These are phyloP conservation scores for Entomophthora muscae DNA, from an alignment of 371 early-diverging fungal genomes.

Conservation along the genomic window DNA sequence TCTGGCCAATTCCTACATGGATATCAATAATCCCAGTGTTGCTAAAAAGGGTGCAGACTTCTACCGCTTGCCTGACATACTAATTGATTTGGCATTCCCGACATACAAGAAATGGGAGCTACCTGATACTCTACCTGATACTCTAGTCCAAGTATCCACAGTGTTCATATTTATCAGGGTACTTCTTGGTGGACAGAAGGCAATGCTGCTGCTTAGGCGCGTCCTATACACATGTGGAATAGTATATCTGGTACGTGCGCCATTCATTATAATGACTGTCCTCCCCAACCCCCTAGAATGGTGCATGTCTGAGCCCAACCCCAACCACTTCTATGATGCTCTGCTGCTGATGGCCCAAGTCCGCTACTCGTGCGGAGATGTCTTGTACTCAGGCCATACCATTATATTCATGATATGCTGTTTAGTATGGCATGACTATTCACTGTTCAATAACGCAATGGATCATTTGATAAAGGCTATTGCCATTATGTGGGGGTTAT, in stretches of 20 bases:
- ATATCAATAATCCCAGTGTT: not conserved
- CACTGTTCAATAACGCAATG: not conserved
- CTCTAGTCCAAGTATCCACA: not conserved
- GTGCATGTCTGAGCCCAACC: not conserved
- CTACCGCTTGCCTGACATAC: not conserved
- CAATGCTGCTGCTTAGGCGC: not conserved
- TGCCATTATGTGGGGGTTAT: not conserved
- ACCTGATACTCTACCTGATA: not conserved
- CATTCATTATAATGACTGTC: conserved; percentile 6
- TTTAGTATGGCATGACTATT: not conserved
- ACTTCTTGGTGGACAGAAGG: not conserved
- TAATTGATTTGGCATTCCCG: not conserved
- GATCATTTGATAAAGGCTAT: not conserved
- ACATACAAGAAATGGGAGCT: not conserved
- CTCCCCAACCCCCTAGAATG: conserved; percentile 1
- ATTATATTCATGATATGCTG: not conserved
- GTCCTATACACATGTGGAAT: not conserved
- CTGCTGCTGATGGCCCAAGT: not conserved
- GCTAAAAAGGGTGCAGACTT: not conserved
- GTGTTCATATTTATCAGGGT: not conserved
- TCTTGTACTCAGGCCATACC: conserved; percentile 7
- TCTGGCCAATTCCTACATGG: conserved; percentile 3
- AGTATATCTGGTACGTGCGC: not conserved
- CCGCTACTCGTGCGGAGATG: conserved; percentile 5
- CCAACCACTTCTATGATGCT: not conserved